A percentile compares a stretch with the other conserved stretches of the same genome.
These are phyloP conservation scores for Ophiostoma pallidulum DNA, from an alignment of 2,329 filamentous ascomycete species.

Conservation along the genomic window DNA sequence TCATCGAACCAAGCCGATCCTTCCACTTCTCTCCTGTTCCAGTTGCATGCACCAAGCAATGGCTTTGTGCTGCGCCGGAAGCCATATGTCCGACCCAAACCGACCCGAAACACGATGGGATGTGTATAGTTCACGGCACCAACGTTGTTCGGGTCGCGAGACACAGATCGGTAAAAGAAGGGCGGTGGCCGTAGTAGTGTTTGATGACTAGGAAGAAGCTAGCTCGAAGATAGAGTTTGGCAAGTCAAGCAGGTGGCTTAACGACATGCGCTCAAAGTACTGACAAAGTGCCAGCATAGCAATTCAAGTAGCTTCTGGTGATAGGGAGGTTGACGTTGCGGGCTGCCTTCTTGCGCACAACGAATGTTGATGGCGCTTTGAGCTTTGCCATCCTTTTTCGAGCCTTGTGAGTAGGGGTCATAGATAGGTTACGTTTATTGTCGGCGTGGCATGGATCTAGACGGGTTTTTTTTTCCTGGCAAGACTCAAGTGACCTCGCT, in stretches of 20 bases:
- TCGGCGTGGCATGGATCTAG: too few species aligned
- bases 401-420: too few species aligned
- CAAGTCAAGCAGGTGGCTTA: not conserved
- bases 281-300: not conserved
- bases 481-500: too few species aligned
- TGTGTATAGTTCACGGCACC: not conserved
- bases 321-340: constrained; percentile 28
- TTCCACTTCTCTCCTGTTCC: not conserved
- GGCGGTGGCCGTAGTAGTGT: constrained; percentile 2
- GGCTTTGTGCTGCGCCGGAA: not conserved
- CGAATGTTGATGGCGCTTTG: too few species aligned
- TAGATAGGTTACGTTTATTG: too few species aligned
- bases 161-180: not conserved
- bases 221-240: not conserved
- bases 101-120: too few species aligned
- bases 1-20: constrained; percentile 2
- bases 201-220: not conserved
- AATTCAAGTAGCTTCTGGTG: not conserved
- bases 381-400: too few species aligned
- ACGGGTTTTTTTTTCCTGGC: too few species aligned
- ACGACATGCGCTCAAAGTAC: not conserved
- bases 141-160: constrained; percentile 1
- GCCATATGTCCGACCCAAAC: too few species aligned
- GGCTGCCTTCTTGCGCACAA: too few species aligned
- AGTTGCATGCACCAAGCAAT: not conserved